Evolutionary conservation across 1,284 basidiomycete species (phyloP), one percentile per base, ranked within the genome.

Genomic region (Cerrena zonata): DNA sequence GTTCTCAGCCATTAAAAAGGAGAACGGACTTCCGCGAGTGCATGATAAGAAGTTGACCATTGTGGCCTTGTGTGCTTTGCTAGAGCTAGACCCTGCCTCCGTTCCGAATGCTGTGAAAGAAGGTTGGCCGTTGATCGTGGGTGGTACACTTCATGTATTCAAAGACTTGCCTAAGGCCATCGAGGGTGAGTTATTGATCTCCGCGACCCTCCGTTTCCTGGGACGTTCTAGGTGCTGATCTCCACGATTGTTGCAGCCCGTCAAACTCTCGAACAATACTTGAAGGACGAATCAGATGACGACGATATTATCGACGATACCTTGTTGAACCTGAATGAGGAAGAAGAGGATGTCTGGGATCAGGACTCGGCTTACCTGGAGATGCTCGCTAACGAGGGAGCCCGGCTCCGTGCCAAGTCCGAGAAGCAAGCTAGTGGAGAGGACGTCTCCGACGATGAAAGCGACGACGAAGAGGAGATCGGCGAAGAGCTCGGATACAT

Each of bases 11-110:
- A 86, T 92, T 65, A 81, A 79, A 51, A 69, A 71, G 45, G 74
- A 82, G 21, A 71, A 74, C 25, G 78, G 76, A 45, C 75, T 93
- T 41, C 88, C 87, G 2, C 79, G 91, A n/a, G 90, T 94, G 36
- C 91, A 95, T 65, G 91, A 94, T 68, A 92, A 92, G 78, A 93
- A 90, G 67, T 73, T 95, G 51, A 82, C 80, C 54, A 79, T 93
- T 47, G 66, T 89, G 52, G 82, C 91, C 7, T 69, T 94, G 53
- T 89, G 83, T 56, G 80, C 82, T 37, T 65, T 91, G 51, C 72
- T 93, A 62, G 86, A 89, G 65, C 69, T 90, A 65, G 73, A 82
- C 18, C 75, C 79, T 1, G 64, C 66, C 13, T 62, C 65, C 25
- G 74, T 91, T 25, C 87, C 89, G 1, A 72, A 76, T 26, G 66